Conservation (phyloP, 192 early-diverging fungal genomes). For the Backusella macrospora region DNA sequence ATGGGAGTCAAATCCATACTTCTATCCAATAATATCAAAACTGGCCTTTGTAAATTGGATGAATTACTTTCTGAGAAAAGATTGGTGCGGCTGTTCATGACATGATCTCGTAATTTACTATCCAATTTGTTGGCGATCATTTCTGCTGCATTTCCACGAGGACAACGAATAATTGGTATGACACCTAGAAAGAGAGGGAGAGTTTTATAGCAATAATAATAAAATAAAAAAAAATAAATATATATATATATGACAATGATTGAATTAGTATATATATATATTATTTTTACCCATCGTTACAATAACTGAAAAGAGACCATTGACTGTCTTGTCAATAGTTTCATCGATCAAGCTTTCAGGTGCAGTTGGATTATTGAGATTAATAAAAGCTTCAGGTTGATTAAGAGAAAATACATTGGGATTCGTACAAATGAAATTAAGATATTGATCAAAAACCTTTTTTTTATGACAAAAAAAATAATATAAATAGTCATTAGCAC, state of each 20-base stretch:
- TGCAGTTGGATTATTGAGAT: slow-evolving; percentile 82
- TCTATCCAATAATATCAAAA: slow-evolving; percentile 90
- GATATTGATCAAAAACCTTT: slow-evolving; percentile 96
- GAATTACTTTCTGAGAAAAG: slow-evolving; percentile 75
- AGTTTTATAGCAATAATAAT: too few species aligned
- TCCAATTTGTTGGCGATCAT: slow-evolving; percentile 92
- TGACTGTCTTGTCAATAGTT: slow-evolving; percentile 80
- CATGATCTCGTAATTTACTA: slow-evolving; percentile 85
- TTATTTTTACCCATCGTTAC: slow-evolving; percentile 76
- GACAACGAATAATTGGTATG: slow-evolving; percentile 90
- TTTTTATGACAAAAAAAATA: slow-evolving; percentile 54
- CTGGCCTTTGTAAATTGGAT: slow-evolving; percentile 65
- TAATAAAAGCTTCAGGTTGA: slow-evolving; percentile 75
- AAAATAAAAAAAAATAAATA: too few species aligned
- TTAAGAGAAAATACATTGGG: slow-evolving; percentile 91
- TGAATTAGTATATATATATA: neutral
- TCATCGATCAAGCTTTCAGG: slow-evolving; percentile 80
- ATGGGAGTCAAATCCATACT: slow-evolving; percentile 90
- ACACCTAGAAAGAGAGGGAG: slow-evolving; percentile 49
- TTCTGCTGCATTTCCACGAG: slow-evolving; percentile 91
- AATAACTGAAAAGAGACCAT: slow-evolving; percentile 85
- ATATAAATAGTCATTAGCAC: slow-evolving; percentile 35
- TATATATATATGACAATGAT: neutral
- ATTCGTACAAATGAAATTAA: slow-evolving; percentile 94
- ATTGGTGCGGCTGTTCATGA: slow-evolving; percentile 85